Percentiles rank a stretch among this genome's conserved stretches.
phyloP scores from a whole-genome alignment of 2,329 filamentous ascomycete species.

The Pseudogymnoascus sp. region DNA sequence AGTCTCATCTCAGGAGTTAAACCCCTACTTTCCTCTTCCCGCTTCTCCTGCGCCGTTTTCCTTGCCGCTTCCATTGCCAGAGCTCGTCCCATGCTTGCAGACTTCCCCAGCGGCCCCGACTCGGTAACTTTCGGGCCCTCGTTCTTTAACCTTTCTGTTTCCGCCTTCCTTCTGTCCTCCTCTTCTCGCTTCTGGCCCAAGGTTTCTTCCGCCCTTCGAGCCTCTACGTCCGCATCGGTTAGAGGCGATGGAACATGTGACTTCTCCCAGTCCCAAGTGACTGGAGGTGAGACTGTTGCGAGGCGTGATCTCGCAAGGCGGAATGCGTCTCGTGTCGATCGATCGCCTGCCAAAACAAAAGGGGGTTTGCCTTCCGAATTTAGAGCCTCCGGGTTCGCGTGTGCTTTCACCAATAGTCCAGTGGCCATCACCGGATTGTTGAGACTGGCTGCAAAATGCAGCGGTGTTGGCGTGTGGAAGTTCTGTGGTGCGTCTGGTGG shows the following conservation, averaged over 20 bases:
- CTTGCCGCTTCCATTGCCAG: constrained; percentile 48
- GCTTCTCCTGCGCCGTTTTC: constrained; percentile 72
- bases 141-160: constrained; percentile 63
- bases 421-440: constrained; percentile 72
- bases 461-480: constrained; percentile 68
- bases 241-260: constrained; percentile 67
- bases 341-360: constrained; percentile 82
- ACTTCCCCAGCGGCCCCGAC: constrained; percentile 27
- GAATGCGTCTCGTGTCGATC: constrained; percentile 82
- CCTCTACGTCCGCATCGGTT: constrained; percentile 63
- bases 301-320: constrained; percentile 77
- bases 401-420: constrained; percentile 67
- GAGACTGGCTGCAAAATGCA: constrained; percentile 79
- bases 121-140: constrained; percentile 55
- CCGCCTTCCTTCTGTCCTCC: constrained; percentile 61
- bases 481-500: constrained; percentile 60
- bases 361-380: constrained; percentile 76
- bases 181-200: constrained; percentile 62
- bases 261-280: constrained; percentile 68
- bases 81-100: constrained; percentile 42
- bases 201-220: constrained; percentile 62
- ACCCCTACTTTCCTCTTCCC: constrained; percentile 77
- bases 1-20: constrained; percentile 82
- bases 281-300: constrained; percentile 47
- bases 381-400: constrained; percentile 62